Evolutionary conservation across 805 yeast genomes (phyloP).

Genomic region (Groenewaldozyma tartarivorans): DNA sequence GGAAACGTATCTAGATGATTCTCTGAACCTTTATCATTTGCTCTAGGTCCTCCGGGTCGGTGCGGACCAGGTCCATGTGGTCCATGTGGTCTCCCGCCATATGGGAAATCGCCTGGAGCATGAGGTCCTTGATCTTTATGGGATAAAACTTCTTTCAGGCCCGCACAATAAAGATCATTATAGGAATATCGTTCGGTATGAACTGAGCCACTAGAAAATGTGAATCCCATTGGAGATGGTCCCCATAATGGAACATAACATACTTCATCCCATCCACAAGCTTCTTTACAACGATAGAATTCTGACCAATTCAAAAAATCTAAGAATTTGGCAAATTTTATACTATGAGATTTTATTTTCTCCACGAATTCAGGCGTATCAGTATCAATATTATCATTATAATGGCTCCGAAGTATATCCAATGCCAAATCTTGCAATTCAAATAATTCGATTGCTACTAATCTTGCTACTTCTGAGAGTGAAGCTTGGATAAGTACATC

Average conservation of each 20-base stretch:
- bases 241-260: conserved; percentile 4
- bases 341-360: not conserved
- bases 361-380: not conserved
- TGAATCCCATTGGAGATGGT: not conserved
- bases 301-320: conserved; percentile 4
- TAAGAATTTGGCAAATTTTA: not conserved
- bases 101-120: too few species aligned
- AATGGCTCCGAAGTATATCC: not conserved
- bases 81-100: too few species aligned
- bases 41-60: too few species aligned
- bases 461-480: conserved; percentile 1
- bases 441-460: not conserved
- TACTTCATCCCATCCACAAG: conserved; percentile 2
- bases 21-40: too few species aligned
- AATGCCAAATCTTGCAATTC: conserved; percentile 2
- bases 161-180: too few species aligned
- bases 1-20: too few species aligned
- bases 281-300: conserved; percentile 1
- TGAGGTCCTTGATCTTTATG: too few species aligned
- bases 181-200: too few species aligned
- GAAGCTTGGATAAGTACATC: conserved; percentile 5
- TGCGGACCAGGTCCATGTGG: too few species aligned
- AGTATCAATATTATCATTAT: not conserved
- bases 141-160: too few species aligned
- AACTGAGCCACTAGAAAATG: not conserved